These are phyloP conservation scores for Aspergillus alliaceus DNA, from an alignment of 2,329 filamentous ascomycete species.

Conservation along the genomic window DNA sequence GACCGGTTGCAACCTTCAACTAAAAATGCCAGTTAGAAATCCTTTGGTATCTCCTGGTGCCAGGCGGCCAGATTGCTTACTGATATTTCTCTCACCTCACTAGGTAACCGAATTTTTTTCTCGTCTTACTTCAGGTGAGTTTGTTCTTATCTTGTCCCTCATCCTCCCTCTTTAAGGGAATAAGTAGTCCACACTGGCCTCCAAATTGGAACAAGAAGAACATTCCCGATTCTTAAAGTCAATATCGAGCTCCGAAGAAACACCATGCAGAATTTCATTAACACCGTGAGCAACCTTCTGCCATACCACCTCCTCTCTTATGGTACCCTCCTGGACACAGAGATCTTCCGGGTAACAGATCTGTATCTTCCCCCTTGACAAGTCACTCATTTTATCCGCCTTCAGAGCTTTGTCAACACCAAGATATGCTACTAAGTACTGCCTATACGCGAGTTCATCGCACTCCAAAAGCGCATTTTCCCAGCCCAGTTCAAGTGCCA, in stretches of 20 bases:
- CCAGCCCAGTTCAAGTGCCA: conserved; percentile 43
- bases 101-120: neutral
- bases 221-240: neutral
- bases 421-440: conserved; percentile 40
- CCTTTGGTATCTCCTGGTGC: no score
- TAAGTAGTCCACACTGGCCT: neutral
- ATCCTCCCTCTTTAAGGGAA: neutral
- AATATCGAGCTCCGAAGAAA: neutral
- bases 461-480: conserved; percentile 42
- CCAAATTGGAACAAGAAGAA: neutral
- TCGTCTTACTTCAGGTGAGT: neutral
- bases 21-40: no score
- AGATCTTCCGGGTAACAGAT: conserved; percentile 34
- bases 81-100: neutral
- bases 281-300: conserved; percentile 17
- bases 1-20: no score
- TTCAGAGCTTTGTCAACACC: conserved; percentile 41
- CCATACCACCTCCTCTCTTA: conserved; percentile 42
- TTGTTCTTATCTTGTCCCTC: neutral
- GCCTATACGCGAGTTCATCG: conserved; percentile 38
- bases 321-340: no score
- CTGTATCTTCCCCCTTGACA: neutral
- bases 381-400: neutral
- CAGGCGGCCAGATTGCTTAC: neutral
- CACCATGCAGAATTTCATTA: conserved; percentile 16